Conservation (phyloP, 805 yeast species). For the Metschnikowia chrysomelidarum region DNA sequence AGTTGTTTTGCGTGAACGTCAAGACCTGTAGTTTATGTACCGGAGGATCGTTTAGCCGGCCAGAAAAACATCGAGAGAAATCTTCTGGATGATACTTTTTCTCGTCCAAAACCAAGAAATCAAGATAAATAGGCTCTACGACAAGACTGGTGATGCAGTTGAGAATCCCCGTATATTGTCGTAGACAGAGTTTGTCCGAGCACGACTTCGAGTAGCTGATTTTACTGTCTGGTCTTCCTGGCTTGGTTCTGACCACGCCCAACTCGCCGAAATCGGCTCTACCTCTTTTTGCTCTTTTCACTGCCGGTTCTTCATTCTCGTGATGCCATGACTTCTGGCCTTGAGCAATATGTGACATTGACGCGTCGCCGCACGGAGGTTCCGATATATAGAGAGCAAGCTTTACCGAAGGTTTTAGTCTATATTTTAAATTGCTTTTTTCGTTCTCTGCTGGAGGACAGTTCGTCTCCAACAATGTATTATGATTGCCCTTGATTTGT, state of each 20-base stretch:
- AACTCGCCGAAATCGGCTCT: conserved; percentile 51
- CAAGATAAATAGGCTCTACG: conserved; percentile 39
- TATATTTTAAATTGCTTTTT: too few relatives aligned
- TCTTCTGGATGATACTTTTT: conserved; percentile 26
- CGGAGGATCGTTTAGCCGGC: conserved; percentile 14
- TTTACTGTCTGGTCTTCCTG: conserved; percentile 82
- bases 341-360: conserved; percentile 46
- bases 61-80: conserved; percentile 42
- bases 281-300: conserved; percentile 48
- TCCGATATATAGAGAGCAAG: conserved; percentile 69
- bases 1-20: conserved; percentile 22
- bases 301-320: conserved; percentile 5
- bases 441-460: conserved; percentile 10
- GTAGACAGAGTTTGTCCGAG: conserved; percentile 73
- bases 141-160: conserved; percentile 43
- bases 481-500: conserved; percentile 27
- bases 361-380: conserved; percentile 89
- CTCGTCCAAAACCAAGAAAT: conserved; percentile 49
- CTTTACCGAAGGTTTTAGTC: conserved; percentile 25
- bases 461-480: too few relatives aligned
- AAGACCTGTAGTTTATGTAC: conserved; percentile 22
- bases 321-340: conserved; percentile 24
- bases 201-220: conserved; percentile 79
- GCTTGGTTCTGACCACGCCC: conserved; percentile 85
- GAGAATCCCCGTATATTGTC: conserved; percentile 56